These are phyloP conservation scores for Trichopus zeylanicus DNA, from an alignment of 116 monocot species.

Conservation along the genomic window DNA sequence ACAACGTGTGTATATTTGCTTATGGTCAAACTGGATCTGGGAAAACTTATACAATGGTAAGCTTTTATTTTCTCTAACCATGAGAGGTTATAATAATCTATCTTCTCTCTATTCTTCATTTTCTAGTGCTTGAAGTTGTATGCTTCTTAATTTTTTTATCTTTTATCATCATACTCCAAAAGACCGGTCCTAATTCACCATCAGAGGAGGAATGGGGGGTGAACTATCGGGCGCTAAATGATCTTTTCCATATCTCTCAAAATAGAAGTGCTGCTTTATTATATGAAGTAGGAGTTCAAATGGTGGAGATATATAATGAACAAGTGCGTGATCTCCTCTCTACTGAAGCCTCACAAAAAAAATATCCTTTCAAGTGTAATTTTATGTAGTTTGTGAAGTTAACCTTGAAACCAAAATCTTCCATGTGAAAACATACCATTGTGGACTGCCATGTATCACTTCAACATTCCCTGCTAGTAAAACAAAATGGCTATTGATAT, in stretches of 20 bases:
- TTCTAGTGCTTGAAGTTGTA: neutral
- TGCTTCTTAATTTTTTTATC: too few relatives aligned
- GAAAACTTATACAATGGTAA: slow-evolving; percentile 94
- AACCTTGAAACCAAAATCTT: too few relatives aligned
- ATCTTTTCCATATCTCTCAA: slow-evolving; percentile 75
- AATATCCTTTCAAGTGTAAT: slow-evolving; percentile 58
- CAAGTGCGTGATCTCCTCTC: slow-evolving; percentile 91
- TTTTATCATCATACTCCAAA: slow-evolving; percentile 6
- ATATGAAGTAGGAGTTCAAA: slow-evolving; percentile 81
- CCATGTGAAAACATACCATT: too few relatives aligned
- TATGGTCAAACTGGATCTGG: slow-evolving; percentile 97
- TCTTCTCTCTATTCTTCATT: neutral
- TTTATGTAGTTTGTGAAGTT: neutral
- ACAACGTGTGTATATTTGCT: slow-evolving; percentile 93
- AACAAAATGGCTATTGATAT: too few relatives aligned
- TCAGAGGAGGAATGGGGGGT: slow-evolving; percentile 76
- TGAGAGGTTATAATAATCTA: neutral
- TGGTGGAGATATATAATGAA: slow-evolving; percentile 97
- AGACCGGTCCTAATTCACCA: slow-evolving; percentile 67
- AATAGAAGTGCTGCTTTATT: slow-evolving; percentile 33
- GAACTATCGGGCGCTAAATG: slow-evolving; percentile 81
- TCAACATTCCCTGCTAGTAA: too few relatives aligned
- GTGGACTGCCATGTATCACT: too few relatives aligned
- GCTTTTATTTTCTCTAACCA: neutral
- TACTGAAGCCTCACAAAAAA: slow-evolving; percentile 52